phyloP scores from a whole-genome alignment of 2,329 filamentous ascomycete species.

The Dendryphion nanum region DNA sequence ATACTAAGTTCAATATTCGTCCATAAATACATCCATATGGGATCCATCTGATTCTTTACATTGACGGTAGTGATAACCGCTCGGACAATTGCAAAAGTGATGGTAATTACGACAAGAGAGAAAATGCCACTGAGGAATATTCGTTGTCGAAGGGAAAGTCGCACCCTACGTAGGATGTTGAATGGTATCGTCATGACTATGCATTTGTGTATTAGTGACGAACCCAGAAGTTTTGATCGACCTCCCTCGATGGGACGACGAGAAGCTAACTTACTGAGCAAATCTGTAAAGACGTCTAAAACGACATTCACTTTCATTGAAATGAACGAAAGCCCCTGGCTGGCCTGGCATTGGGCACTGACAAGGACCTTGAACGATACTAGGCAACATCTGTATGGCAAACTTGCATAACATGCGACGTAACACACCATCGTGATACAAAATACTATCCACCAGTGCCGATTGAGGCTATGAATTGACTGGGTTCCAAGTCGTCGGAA shows the following conservation, averaged over 20 bases:
- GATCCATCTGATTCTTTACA: not conserved
- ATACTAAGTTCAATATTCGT: not conserved
- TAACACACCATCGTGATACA: not conserved
- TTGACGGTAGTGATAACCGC: not conserved
- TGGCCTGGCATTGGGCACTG: not conserved
- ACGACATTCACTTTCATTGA: not conserved
- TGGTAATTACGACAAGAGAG: not conserved
- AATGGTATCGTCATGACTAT: not conserved
- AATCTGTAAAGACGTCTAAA: not conserved
- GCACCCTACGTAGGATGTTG: not conserved
- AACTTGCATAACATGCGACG: not conserved
- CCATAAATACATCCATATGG: not conserved
- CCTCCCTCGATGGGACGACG: no score
- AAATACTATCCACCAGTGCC: not conserved
- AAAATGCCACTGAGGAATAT: not conserved
- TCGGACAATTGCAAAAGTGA: not conserved
- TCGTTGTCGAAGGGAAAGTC: not conserved
- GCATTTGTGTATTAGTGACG: not conserved
- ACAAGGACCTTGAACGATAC: not conserved
- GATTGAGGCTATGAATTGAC: not conserved
- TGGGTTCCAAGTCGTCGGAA: not conserved
- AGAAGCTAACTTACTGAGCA: slow-evolving; percentile 8
- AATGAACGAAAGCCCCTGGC: not conserved
- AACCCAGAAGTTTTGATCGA: not conserved
- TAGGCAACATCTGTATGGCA: not conserved